phyloP scores from a whole-genome alignment of 257 asterid species.

The Primulina eburnea region DNA sequence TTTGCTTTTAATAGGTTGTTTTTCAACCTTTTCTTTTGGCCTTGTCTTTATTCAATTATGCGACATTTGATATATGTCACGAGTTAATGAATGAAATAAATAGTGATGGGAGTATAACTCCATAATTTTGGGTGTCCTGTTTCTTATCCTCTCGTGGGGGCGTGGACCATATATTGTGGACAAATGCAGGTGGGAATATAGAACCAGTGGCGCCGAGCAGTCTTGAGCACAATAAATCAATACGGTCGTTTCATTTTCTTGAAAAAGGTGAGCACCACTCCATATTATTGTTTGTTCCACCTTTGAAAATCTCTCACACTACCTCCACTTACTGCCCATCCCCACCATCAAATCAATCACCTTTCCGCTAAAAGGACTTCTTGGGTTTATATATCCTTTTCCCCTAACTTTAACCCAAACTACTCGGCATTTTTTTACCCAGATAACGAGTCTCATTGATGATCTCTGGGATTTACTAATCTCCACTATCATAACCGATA shows the following conservation, averaged over 20 bases:
- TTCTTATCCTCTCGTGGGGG: neutral
- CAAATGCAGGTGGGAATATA: neutral
- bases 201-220: neutral
- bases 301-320: neutral
- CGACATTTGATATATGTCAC: neutral
- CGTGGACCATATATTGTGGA: neutral
- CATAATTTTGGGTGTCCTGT: neutral
- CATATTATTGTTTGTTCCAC: slow-evolving; percentile 23
- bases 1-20: neutral
- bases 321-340: slow-evolving; percentile 22
- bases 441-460: neutral
- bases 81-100: neutral
- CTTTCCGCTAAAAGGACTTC: slow-evolving; percentile 26
- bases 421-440: neutral
- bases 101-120: neutral
- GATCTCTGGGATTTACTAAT: neutral
- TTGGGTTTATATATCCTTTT: slow-evolving; percentile 1
- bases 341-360: slow-evolving; percentile 26
- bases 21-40: neutral
- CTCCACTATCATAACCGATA: neutral
- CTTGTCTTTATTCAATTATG: neutral
- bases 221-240: neutral
- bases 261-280: slow-evolving; percentile 37
- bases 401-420: neutral
- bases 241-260: slow-evolving; percentile 25